phyloP scores from a whole-genome alignment of 2,329 filamentous ascomycete species.

The Cordyceps sp. region DNA sequence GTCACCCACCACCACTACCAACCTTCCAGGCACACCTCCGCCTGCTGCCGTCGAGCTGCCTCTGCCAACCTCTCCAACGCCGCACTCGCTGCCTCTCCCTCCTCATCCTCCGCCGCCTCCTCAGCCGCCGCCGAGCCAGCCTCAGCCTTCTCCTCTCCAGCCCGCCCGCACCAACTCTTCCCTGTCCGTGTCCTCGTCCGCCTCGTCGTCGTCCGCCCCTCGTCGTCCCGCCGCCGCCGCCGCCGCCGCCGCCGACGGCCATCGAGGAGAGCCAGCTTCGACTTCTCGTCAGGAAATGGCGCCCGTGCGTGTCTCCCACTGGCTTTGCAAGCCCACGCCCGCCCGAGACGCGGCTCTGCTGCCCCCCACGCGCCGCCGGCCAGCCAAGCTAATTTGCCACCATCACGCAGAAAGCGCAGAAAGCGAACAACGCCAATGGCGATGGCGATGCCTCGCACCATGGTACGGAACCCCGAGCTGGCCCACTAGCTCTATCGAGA shows the following conservation, averaged over 20 bases:
- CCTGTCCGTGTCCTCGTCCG: constrained; percentile 11
- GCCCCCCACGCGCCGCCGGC: too few species aligned
- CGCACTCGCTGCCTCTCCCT: constrained; percentile 14
- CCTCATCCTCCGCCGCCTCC: constrained; percentile 13
- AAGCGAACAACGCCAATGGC: constrained; percentile 14
- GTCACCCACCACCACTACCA: constrained; percentile 1
- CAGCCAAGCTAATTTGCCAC: too few species aligned
- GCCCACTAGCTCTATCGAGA: neutral
- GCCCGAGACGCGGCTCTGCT: too few species aligned
- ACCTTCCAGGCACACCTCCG: neutral
- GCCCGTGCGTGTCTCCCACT: constrained; percentile 29
- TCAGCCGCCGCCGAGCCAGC: constrained; percentile 13
- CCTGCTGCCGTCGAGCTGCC: constrained; percentile 13
- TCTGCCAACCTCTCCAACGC: constrained; percentile 24
- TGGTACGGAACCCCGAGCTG: constrained; percentile 20
- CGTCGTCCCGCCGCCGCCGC: constrained; percentile 6
- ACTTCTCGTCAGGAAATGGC: constrained; percentile 28
- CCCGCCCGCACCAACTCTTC: constrained; percentile 10
- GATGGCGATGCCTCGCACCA: constrained; percentile 20
- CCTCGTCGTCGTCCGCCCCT: constrained; percentile 10
- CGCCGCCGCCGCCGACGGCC: constrained; percentile 14
- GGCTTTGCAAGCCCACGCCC: neutral
- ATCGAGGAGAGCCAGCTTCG: constrained; percentile 10
- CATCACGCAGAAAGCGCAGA: neutral
- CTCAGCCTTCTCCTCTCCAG: neutral